phyloP scores from a whole-genome alignment of 2,329 filamentous ascomycete species.

The Alternaria metachromatica region DNA sequence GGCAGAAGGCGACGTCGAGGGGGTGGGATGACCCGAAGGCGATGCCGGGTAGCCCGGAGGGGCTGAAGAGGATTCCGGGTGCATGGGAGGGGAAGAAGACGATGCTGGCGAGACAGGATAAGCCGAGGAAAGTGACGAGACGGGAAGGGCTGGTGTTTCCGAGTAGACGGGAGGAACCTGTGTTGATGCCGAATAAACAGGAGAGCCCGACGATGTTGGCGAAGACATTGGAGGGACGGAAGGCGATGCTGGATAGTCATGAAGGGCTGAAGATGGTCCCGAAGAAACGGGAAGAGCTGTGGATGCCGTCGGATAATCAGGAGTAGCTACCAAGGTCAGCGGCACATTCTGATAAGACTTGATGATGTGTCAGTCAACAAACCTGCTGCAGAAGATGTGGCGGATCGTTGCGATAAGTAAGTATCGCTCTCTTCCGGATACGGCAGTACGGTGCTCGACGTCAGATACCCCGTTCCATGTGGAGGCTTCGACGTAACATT shows the following conservation, averaged over 20 bases:
- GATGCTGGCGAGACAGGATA: not conserved
- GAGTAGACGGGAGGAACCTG: not conserved
- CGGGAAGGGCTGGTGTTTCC: not conserved
- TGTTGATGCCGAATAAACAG: not conserved
- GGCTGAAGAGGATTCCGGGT: not conserved
- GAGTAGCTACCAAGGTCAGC: not conserved
- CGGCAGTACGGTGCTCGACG: not conserved
- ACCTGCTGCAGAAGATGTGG: not conserved
- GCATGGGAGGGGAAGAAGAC: not conserved
- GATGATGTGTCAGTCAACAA: not conserved
- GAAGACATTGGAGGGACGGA: not conserved
- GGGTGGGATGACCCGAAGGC: not conserved
- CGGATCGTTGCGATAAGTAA: not conserved
- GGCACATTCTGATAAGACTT: not conserved
- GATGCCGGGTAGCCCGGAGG: not conserved
- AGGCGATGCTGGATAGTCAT: not conserved
- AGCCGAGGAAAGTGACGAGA: not conserved
- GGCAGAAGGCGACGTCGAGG: not conserved
- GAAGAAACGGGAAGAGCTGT: not conserved
- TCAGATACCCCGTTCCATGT: not conserved
- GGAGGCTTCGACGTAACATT: not conserved
- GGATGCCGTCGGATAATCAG: not conserved
- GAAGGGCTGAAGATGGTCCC: not conserved
- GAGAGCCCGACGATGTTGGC: not conserved
- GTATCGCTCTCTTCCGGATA: not conserved